Evolutionary conservation across 2,329 filamentous ascomycete genomes (phyloP).

Genomic region (Colletotrichum tropicale): DNA sequence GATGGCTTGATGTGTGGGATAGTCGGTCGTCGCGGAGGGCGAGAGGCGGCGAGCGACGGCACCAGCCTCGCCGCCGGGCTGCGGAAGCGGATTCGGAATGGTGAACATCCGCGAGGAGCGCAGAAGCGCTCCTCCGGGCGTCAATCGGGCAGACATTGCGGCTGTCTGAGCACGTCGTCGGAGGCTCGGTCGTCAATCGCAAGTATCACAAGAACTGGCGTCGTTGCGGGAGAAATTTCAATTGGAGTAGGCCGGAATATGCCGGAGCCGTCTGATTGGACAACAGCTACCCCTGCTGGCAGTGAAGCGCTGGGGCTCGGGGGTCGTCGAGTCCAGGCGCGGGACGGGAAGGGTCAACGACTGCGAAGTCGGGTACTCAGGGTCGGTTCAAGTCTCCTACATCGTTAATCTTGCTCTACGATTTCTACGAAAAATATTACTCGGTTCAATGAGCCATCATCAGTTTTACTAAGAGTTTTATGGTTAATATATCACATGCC

Average conservation of each 20-base stretch:
- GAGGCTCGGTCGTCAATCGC: constrained; percentile 14
- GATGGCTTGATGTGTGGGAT: constrained; percentile 85
- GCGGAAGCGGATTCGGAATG: constrained; percentile 76
- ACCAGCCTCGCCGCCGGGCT: constrained; percentile 57
- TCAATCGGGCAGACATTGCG: constrained; percentile 38
- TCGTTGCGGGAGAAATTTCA: constrained; percentile 20
- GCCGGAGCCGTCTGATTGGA: constrained; percentile 7
- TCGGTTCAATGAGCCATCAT: background rate
- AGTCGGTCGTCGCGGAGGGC: constrained; percentile 73
- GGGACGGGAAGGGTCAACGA: background rate
- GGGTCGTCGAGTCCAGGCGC: background rate
- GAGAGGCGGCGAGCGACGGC: constrained; percentile 57
- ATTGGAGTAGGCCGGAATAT: constrained; percentile 12
- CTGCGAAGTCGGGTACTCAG: too few relatives aligned
- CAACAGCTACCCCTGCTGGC: constrained; percentile 10
- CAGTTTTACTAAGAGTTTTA: background rate
- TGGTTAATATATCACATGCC: background rate
- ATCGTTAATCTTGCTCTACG: background rate
- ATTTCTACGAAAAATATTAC: background rate
- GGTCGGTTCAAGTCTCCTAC: background rate
- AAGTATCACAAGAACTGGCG: background rate
- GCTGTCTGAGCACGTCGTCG: constrained; percentile 21
- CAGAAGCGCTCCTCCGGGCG: constrained; percentile 73
- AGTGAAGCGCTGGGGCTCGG: background rate
- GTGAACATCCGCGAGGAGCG: constrained; percentile 90